phyloP scores from a whole-genome alignment of 1,284 basidiomycete species.

The Trametes polyzona region DNA sequence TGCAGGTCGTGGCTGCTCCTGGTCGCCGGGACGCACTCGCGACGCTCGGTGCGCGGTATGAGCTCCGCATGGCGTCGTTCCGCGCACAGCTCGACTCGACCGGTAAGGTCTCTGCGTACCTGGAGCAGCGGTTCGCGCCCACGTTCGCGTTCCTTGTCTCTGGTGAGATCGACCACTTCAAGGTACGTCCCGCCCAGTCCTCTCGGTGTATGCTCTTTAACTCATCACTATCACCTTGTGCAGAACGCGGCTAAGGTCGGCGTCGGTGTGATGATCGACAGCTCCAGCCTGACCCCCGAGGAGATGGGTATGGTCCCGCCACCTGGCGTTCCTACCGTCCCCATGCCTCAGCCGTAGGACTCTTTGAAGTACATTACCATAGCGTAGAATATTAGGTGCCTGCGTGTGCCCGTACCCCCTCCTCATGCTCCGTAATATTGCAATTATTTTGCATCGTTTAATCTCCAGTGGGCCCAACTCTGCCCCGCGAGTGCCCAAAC shows the following conservation, averaged over 20 bases:
- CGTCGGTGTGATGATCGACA: constrained; percentile 96
- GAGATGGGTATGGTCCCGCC: constrained; percentile 67
- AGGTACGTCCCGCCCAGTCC: constrained; percentile 55
- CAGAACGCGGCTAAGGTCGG: constrained; percentile 94
- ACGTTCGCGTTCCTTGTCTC: constrained; percentile 94
- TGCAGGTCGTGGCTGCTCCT: constrained; percentile 82
- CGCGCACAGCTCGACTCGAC: constrained; percentile 91
- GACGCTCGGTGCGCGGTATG: constrained; percentile 95
- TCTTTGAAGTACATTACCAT: constrained; percentile 22
- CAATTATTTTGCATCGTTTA: constrained; percentile 20
- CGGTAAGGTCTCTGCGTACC: constrained; percentile 92
- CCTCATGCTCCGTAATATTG: constrained; percentile 27
- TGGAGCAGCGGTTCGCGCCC: constrained; percentile 96
- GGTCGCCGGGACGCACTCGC: constrained; percentile 89
- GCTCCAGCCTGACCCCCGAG: constrained; percentile 73
- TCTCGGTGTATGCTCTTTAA: neutral
- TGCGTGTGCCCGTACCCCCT: constrained; percentile 20
- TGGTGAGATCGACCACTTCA: constrained; percentile 98
- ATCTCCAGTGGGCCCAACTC: too few species aligned
- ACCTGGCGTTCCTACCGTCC: constrained; percentile 16
- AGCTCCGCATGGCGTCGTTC: constrained; percentile 93
- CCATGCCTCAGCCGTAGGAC: constrained; percentile 27
- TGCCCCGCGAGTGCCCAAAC: too few species aligned
- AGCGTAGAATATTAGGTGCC: constrained; percentile 28
- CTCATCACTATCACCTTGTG: constrained; percentile 1